phyloP scores from a whole-genome alignment of 441 rosid genomes.

The Pelargonium citronellum region DNA sequence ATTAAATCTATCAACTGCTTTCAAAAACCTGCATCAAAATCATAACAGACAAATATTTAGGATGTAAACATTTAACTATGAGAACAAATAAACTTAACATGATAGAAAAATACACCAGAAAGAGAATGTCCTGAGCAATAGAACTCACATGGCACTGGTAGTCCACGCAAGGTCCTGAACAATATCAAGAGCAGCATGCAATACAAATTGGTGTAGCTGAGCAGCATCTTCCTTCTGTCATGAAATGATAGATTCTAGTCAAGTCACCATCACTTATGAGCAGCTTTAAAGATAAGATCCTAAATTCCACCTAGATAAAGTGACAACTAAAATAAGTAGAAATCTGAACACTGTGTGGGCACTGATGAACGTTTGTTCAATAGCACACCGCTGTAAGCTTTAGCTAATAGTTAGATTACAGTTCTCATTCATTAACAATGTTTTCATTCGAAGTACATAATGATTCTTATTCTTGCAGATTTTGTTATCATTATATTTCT shows the following conservation, averaged over 20 bases:
- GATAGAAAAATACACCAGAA: neutral
- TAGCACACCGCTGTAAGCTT: neutral
- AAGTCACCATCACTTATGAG: neutral
- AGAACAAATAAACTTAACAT: neutral
- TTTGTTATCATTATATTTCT: no score
- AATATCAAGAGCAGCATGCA: slow-evolving; percentile 90
- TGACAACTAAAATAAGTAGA: no score
- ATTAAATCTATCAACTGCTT: slow-evolving; percentile 84
- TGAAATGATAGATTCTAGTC: slow-evolving; percentile 2
- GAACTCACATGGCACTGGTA: slow-evolving; percentile 82
- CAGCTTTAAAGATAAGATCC: neutral
- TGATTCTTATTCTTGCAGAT: neutral
- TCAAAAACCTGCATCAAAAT: slow-evolving; percentile 63
- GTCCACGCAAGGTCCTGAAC: slow-evolving; percentile 98
- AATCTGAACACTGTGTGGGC: no score
- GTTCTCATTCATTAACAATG: neutral
- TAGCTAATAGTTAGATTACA: neutral
- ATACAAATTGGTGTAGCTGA: slow-evolving; percentile 80
- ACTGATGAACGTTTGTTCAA: neutral
- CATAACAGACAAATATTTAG: neutral
- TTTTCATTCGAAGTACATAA: neutral
- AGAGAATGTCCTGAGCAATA: slow-evolving; percentile 3
- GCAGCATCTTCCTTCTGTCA: slow-evolving; percentile 96
- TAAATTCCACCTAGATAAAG: neutral
- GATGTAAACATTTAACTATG: neutral